Evolutionary conservation across 257 asterid genomes (phyloP).

Genomic region (Eustoma russellianum): DNA sequence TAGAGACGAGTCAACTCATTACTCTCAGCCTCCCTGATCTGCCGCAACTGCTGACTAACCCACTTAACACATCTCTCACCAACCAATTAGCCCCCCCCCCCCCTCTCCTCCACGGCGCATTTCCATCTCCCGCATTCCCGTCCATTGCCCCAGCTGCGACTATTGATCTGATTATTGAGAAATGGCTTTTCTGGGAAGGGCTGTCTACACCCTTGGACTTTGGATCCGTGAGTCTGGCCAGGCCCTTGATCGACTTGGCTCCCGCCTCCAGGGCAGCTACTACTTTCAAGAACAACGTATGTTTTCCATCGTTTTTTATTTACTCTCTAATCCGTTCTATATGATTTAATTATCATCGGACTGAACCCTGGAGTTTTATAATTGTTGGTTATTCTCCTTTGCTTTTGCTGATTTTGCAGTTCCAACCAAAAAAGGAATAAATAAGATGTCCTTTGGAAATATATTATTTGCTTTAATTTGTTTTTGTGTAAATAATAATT

Average conservation of each 20-base stretch:
- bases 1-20: conserved; percentile 12
- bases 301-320: neutral
- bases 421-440: too few relatives aligned
- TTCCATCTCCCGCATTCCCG: neutral
- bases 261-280: conserved; percentile 85
- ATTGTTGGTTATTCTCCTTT: neutral
- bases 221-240: conserved; percentile 98
- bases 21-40: neutral
- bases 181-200: conserved; percentile 67
- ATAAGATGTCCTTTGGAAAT: neutral
- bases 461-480: neutral
- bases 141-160: too few relatives aligned
- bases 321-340: neutral
- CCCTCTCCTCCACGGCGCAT: conserved; percentile 2
- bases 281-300: conserved; percentile 74
- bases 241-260: conserved; percentile 97
- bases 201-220: conserved; percentile 85
- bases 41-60: conserved; percentile 11
- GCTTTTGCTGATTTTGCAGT: neutral
- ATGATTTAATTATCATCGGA: neutral
- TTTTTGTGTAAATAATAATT: neutral
- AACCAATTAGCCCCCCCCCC: conserved; percentile 1
- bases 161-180: neutral
- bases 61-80: neutral
- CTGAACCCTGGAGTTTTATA: neutral